Conservation (phyloP, 345 rosid genomes). For the Adansonia digitata region DNA sequence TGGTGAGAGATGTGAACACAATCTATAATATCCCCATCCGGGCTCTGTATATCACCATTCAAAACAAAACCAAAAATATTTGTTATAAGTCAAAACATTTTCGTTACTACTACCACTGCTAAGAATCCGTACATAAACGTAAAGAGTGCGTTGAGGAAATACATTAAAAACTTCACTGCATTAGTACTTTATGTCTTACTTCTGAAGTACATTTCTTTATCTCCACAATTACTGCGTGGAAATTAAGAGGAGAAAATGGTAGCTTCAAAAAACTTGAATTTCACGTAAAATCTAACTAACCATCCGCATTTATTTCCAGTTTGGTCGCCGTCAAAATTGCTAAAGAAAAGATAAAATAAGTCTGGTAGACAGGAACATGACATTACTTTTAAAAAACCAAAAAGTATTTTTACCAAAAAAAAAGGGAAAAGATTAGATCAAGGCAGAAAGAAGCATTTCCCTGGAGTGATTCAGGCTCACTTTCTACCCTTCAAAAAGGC, state of each 20-base stretch:
- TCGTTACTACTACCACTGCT: neutral
- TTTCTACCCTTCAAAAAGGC: conserved; percentile 26
- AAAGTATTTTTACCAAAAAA: neutral
- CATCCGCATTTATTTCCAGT: conserved; percentile 20
- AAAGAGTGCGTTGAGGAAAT: neutral
- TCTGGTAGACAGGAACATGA: neutral
- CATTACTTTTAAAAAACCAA: neutral
- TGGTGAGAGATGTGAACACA: conserved; percentile 81
- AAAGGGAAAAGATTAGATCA: neutral
- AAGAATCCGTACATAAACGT: neutral
- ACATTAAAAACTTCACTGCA: too few species aligned
- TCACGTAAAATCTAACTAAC: conserved; percentile 17
- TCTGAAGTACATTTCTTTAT: too few species aligned
- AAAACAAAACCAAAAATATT: conserved; percentile 12
- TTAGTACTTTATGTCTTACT: too few species aligned
- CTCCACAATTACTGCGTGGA: conserved; percentile 5
- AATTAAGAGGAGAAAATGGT: conserved; percentile 18
- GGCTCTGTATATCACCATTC: conserved; percentile 39
- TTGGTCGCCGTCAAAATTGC: conserved; percentile 4
- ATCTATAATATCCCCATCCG: conserved; percentile 80
- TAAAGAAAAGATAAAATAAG: neutral
- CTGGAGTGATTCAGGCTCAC: conserved; percentile 15
- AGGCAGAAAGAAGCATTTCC: conserved; percentile 7
- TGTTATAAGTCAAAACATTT: neutral
- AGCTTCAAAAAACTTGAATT: conserved; percentile 8